Conservation (phyloP, 2,329 filamentous ascomycete species). For the Bipolaris gigantea region DNA sequence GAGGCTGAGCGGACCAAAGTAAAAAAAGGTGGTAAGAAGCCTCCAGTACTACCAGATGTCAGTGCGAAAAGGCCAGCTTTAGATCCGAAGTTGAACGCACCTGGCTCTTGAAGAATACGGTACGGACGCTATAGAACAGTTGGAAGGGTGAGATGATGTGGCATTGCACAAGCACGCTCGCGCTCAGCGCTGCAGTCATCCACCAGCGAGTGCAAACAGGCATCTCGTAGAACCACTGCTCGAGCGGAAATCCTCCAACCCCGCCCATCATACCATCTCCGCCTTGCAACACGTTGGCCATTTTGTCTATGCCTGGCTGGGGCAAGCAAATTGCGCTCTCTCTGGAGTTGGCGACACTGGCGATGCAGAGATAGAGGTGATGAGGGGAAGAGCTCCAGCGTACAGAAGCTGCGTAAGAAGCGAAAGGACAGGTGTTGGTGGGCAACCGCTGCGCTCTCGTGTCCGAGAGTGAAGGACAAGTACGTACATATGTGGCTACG, state of each 20-base stretch:
- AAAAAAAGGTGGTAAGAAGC: conserved; percentile 92
- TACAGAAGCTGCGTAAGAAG: background rate
- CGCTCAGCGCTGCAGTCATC: conserved; percentile 89
- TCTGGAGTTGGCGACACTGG: background rate
- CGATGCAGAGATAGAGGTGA: background rate
- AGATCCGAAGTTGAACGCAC: conserved; percentile 54
- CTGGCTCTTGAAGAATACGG: conserved; percentile 90
- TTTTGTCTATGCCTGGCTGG: conserved; percentile 17
- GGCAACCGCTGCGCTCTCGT: background rate
- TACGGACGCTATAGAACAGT: conserved; percentile 92
- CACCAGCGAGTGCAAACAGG: conserved; percentile 94
- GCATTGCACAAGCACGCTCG: conserved; percentile 88
- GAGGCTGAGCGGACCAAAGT: conserved; percentile 91
- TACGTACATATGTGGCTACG: conserved; percentile 31
- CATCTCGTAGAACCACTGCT: conserved; percentile 99
- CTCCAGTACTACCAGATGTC: conserved; percentile 79
- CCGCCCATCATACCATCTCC: conserved; percentile 52
- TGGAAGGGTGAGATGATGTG: conserved; percentile 91
- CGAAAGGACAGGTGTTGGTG: conserved; percentile 16
- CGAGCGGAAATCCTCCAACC: conserved; percentile 73
- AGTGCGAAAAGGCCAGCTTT: background rate
- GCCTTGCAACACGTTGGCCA: conserved; percentile 51
- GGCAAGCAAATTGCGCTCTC: background rate
- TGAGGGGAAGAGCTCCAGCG: background rate
- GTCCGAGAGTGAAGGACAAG: conserved; percentile 1